A percentile compares a stretch with the other conserved stretches of the same genome.
These are phyloP conservation scores for Rhynchosporium agropyri DNA, from an alignment of 2,329 filamentous ascomycete species.

Conservation along the genomic window DNA sequence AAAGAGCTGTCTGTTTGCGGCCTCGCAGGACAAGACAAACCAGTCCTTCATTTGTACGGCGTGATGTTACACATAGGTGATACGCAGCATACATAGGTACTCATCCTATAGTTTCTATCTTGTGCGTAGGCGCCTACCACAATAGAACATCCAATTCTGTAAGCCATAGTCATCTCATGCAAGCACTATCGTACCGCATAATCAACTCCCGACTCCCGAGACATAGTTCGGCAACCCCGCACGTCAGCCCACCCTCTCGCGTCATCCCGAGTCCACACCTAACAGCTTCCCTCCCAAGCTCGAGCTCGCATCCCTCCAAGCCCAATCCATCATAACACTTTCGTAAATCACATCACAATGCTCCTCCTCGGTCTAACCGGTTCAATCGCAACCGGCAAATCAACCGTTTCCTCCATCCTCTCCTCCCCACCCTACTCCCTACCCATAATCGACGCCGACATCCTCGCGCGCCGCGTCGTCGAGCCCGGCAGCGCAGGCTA, in stretches of 20 bases:
- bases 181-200: background rate
- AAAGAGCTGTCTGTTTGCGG: no score
- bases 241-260: constrained; percentile 11
- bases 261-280: constrained; percentile 5
- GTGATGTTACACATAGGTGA: no score
- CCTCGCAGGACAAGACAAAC: no score
- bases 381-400: constrained; percentile 97
- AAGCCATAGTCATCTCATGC: background rate
- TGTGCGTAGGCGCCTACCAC: no score
- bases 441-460: constrained; percentile 91
- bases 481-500: constrained; percentile 89
- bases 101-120: no score
- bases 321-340: background rate
- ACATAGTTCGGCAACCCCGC: constrained; percentile 9
- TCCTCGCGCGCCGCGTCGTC: constrained; percentile 90
- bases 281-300: background rate
- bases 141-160: no score
- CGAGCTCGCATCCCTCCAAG: background rate
- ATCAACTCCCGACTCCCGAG: background rate
- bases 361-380: constrained; percentile 94
- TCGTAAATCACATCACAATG: constrained; percentile 56
- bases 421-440: constrained; percentile 79
- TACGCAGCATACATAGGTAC: no score
- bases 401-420: constrained; percentile 86
- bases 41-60: no score